phyloP scores from a whole-genome alignment of 768 basidiomycete genomes.

The Royoungia palumana region DNA sequence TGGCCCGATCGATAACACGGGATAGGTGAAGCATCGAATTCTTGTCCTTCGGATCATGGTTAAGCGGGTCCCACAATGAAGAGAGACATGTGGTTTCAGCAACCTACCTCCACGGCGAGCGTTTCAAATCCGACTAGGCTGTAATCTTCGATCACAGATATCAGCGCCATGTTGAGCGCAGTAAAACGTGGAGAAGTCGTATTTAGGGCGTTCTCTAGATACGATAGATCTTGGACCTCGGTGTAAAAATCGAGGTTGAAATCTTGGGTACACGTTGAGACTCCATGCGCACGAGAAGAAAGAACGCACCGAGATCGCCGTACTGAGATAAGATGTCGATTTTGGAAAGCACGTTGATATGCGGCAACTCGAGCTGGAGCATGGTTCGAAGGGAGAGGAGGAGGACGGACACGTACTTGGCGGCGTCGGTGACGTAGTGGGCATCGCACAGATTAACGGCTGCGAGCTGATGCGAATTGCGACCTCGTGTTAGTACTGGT shows the following conservation, averaged over 20 bases:
- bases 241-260: slow-evolving; percentile 99
- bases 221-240: slow-evolving; percentile 92
- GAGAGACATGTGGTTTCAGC: not conserved
- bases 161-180: slow-evolving; percentile 84
- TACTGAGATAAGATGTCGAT: slow-evolving; percentile 88
- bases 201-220: slow-evolving; percentile 74
- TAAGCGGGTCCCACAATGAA: not conserved
- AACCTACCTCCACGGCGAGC: slow-evolving; percentile 83
- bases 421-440: slow-evolving; percentile 93
- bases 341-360: slow-evolving; percentile 96
- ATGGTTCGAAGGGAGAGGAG: slow-evolving; percentile 91
- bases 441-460: slow-evolving; percentile 96
- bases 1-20: slow-evolving; percentile 82
- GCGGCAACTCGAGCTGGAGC: slow-evolving; percentile 98
- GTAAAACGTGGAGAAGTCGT: slow-evolving; percentile 65
- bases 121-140: slow-evolving; percentile 95
- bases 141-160: slow-evolving; percentile 92
- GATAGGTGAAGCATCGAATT: slow-evolving; percentile 89
- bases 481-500: not conserved
- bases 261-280: slow-evolving; percentile 44
- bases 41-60: slow-evolving; percentile 63
- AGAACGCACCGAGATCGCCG: slow-evolving; percentile 80
- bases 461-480: slow-evolving; percentile 57
- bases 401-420: slow-evolving; percentile 91
- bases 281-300: not conserved